Conservation (phyloP, 108 stramenopile genomes). For the Schizochytrium sp. region DNA sequence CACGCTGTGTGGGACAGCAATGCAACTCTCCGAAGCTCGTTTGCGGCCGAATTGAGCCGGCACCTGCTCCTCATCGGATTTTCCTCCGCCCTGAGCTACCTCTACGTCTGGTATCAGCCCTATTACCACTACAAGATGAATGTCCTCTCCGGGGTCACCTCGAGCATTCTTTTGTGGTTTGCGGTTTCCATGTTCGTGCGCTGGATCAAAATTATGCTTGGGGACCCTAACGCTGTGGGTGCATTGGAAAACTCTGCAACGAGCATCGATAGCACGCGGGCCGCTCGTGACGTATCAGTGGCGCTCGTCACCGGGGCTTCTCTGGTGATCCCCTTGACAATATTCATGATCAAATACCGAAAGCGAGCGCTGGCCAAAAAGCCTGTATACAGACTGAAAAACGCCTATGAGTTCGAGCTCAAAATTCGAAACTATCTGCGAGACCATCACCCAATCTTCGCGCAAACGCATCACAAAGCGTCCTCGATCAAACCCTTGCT, state of each 20-base stretch:
- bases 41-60: not conserved
- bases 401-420: not conserved
- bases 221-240: not conserved
- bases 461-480: not conserved
- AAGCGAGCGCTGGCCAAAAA: not conserved
- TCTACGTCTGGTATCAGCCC: not conserved
- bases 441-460: not conserved
- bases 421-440: not conserved
- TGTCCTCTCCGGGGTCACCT: not conserved
- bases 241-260: not conserved
- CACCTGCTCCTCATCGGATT: not conserved
- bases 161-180: not conserved
- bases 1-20: not conserved
- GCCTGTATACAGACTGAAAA: not conserved
- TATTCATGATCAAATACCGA: not conserved
- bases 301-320: not conserved
- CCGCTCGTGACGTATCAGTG: not conserved
- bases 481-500: not conserved
- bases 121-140: not conserved
- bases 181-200: not conserved
- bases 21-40: not conserved
- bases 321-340: not conserved
- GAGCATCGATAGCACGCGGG: not conserved
- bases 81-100: not conserved
- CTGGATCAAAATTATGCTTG: not conserved